These are phyloP conservation scores for Geranium incanum DNA, from an alignment of 441 rosid genomes.

Conservation along the genomic window DNA sequence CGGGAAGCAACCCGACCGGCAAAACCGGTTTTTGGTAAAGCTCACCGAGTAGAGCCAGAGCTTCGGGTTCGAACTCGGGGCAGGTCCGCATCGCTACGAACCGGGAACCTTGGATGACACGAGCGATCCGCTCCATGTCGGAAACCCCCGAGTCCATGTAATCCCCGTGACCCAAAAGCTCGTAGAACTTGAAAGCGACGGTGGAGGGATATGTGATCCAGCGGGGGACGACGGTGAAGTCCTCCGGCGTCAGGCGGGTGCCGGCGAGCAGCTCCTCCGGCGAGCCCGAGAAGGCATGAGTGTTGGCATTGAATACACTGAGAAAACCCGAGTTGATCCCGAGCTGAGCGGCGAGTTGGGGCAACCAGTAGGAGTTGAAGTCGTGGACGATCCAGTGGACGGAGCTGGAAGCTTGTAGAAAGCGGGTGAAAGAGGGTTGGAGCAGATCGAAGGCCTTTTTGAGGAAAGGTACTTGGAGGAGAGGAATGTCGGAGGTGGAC, in stretches of 20 bases:
- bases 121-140: background rate
- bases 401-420: constrained; percentile 11
- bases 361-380: constrained; percentile 23
- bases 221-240: constrained; percentile 14
- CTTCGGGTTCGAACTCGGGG: constrained; percentile 27
- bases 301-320: background rate
- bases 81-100: constrained; percentile 20
- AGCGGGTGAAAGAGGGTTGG: constrained; percentile 12
- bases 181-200: constrained; percentile 16
- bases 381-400: constrained; percentile 25
- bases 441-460: constrained; percentile 22
- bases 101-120: constrained; percentile 10
- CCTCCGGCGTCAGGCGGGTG: constrained; percentile 1
- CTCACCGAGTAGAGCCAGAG: constrained; percentile 10
- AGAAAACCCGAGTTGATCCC: constrained; percentile 11
- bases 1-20: constrained; percentile 22
- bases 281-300: background rate
- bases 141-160: constrained; percentile 9
- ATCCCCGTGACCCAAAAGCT: background rate
- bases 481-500: constrained; percentile 21
- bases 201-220: constrained; percentile 20
- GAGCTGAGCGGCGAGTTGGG: constrained; percentile 11
- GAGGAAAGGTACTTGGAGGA: constrained; percentile 18
- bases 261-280: too few relatives aligned
- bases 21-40: constrained; percentile 19